Conservation (phyloP, 495 filamentous ascomycete genomes). For the Penicillium bialowiezense region DNA sequence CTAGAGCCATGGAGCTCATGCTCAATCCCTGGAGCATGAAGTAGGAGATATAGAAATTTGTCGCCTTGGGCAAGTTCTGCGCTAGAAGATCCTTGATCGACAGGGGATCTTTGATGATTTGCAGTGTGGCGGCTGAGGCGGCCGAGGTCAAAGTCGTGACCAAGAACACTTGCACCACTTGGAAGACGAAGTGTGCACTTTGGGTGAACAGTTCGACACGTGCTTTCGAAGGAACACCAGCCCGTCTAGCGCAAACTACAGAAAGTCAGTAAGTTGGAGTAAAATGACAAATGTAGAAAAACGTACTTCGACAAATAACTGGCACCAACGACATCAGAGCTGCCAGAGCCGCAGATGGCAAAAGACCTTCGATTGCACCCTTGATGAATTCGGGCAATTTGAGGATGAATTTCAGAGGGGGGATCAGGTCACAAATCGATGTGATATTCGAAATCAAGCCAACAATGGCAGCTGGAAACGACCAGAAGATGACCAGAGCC, state of each 20-base stretch:
- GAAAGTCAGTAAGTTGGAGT: slow-evolving; percentile 12
- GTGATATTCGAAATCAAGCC: slow-evolving; percentile 78
- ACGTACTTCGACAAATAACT: slow-evolving; percentile 71
- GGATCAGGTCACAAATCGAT: slow-evolving; percentile 56
- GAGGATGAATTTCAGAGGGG: slow-evolving; percentile 67
- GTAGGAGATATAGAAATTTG: slow-evolving; percentile 90
- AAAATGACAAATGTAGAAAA: background rate
- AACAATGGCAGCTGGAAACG: slow-evolving; percentile 80
- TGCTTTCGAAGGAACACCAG: slow-evolving; percentile 73
- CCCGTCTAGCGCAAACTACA: slow-evolving; percentile 64
- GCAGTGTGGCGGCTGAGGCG: slow-evolving; percentile 60
- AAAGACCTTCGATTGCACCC: slow-evolving; percentile 74
- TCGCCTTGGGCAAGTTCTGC: slow-evolving; percentile 69
- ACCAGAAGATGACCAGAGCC: slow-evolving; percentile 86
- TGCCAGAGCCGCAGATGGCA: slow-evolving; percentile 73
- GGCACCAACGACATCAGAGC: slow-evolving; percentile 86
- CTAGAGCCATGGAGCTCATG: slow-evolving; percentile 65
- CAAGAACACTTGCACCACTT: slow-evolving; percentile 88
- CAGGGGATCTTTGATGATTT: slow-evolving; percentile 64
- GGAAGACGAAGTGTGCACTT: slow-evolving; percentile 87
- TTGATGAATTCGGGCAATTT: slow-evolving; percentile 66
- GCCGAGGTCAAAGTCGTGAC: slow-evolving; percentile 75
- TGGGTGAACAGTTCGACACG: slow-evolving; percentile 82
- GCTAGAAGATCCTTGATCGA: slow-evolving; percentile 64
- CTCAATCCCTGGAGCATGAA: slow-evolving; percentile 85